Percentiles rank a stretch among this genome's conserved stretches.
Conservation (phyloP, 305 asterid species). For the Rubia peregrina region DNA sequence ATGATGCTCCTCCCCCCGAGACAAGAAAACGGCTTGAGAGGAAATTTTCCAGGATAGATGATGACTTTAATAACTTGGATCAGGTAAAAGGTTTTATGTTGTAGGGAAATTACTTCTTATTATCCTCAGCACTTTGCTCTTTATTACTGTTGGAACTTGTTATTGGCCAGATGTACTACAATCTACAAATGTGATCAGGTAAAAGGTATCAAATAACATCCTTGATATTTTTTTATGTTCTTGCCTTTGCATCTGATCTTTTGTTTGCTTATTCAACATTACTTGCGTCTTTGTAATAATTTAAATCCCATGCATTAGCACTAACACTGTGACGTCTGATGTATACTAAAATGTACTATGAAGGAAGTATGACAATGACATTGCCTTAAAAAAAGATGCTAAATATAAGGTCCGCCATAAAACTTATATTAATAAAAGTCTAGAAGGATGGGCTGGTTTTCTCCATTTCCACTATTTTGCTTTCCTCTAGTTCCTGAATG, state of each 20-base stretch:
- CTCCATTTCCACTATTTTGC: no score
- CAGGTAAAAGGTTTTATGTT: constrained; percentile 40
- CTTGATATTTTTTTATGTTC: neutral
- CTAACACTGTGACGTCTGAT: neutral
- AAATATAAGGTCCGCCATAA: no score
- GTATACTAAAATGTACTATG: neutral
- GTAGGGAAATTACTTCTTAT: neutral
- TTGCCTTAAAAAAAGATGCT: no score
- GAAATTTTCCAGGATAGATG: constrained; percentile 78
- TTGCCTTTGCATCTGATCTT: neutral
- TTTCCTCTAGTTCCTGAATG: no score
- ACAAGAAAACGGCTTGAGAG: constrained; percentile 59
- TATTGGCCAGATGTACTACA: neutral
- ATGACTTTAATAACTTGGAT: constrained; percentile 56
- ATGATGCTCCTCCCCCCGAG: constrained; percentile 47
- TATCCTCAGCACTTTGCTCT: neutral
- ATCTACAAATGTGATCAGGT: neutral
- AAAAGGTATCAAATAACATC: neutral
- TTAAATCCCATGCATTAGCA: neutral
- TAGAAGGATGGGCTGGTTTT: no score
- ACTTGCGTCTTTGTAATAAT: no score
- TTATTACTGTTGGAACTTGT: neutral
- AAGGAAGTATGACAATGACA: no score
- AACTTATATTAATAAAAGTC: no score
- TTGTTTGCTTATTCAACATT: neutral